These are phyloP conservation scores for Carex sylvatica DNA, from an alignment of 202 grass and related monocot species.

Conservation along the genomic window DNA sequence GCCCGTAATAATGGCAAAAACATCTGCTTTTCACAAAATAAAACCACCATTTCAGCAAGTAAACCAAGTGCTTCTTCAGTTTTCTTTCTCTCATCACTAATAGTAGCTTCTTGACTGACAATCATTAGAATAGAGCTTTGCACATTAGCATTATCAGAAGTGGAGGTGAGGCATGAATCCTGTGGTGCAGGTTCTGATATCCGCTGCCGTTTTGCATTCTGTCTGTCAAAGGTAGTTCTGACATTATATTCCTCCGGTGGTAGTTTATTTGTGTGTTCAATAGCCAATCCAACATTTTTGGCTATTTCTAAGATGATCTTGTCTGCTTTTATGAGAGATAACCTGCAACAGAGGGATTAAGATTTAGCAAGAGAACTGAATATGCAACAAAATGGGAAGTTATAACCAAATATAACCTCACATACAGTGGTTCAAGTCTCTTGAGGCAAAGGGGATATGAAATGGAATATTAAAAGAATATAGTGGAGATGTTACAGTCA, in stretches of 20 bases:
- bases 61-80: constrained; percentile 62
- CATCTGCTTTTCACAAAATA: constrained; percentile 88
- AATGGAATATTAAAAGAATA: background rate
- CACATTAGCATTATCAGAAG: constrained; percentile 23
- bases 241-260: constrained; percentile 44
- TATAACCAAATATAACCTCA: background rate
- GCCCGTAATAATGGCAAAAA: constrained; percentile 89
- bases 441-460: background rate
- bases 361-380: constrained; percentile 35
- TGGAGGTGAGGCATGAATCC: constrained; percentile 32
- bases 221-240: constrained; percentile 73
- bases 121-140: constrained; percentile 33
- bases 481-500: background rate
- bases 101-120: constrained; percentile 36
- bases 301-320: constrained; percentile 64
- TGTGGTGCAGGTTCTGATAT: constrained; percentile 44
- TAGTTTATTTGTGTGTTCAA: constrained; percentile 83
- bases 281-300: constrained; percentile 71
- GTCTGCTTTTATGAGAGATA: constrained; percentile 68
- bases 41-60: constrained; percentile 81
- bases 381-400: background rate
- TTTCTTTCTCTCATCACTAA: constrained; percentile 41
- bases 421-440: background rate
- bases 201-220: constrained; percentile 80
- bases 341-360: constrained; percentile 43